Percentiles rank a stretch among this genome's conserved stretches.
These are phyloP conservation scores for Euphorbia schlechtendalii DNA, from an alignment of 441 rosid species.

Conservation along the genomic window DNA sequence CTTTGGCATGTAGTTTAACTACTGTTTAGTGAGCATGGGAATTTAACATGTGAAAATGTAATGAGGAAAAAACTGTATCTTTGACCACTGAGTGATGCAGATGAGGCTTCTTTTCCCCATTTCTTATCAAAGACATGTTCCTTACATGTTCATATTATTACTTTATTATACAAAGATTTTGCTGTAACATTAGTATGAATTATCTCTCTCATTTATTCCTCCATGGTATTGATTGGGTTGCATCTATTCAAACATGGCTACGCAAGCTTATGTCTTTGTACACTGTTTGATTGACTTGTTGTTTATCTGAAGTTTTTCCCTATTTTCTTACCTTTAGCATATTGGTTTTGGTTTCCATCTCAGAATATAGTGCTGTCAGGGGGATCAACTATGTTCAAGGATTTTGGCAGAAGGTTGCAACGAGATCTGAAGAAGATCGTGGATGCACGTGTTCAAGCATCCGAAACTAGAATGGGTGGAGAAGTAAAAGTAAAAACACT, in stretches of 20 bases:
- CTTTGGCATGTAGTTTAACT: slow-evolving; percentile 9
- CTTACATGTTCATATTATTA: background rate
- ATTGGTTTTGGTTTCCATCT: slow-evolving; percentile 14
- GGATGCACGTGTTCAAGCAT: slow-evolving; percentile 83
- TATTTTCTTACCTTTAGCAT: background rate
- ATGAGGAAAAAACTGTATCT: background rate
- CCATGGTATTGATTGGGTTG: background rate
- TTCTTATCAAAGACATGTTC: background rate
- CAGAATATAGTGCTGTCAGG: slow-evolving; percentile 99
- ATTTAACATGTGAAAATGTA: background rate
- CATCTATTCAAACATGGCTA: background rate
- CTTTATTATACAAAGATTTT: background rate
- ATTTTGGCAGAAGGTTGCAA: slow-evolving; percentile 95
- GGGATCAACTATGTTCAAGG: slow-evolving; percentile 99
- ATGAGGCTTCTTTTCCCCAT: background rate
- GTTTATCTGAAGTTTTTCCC: background rate
- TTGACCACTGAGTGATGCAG: background rate
- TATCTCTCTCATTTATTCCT: no score
- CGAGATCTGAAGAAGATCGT: slow-evolving; percentile 97
- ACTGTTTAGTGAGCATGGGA: background rate
- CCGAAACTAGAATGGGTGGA: slow-evolving; percentile 72
- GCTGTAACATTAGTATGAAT: no score
- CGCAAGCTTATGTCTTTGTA: slow-evolving; percentile 5
- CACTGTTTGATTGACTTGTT: slow-evolving; percentile 1
- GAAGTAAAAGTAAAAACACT: slow-evolving; percentile 52